These are phyloP conservation scores for Fusarium bactridioides DNA, from an alignment of 2,329 filamentous ascomycete species.

Conservation along the genomic window DNA sequence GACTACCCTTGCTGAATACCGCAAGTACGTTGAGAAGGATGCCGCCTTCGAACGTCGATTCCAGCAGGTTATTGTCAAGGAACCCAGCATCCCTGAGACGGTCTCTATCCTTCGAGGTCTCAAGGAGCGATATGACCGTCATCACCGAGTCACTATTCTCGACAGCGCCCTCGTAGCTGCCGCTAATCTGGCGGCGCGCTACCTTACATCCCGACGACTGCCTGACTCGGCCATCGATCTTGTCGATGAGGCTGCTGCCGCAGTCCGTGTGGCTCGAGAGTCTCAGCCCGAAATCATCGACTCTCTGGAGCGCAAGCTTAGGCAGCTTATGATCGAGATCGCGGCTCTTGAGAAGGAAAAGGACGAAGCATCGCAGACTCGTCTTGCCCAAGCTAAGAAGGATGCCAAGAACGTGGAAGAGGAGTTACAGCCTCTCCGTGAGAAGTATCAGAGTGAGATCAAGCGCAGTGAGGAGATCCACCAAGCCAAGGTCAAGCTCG, in stretches of 20 bases:
- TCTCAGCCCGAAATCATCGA: slow-evolving; percentile 97
- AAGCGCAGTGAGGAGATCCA: slow-evolving; percentile 90
- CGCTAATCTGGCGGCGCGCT: slow-evolving; percentile 90
- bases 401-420: slow-evolving; percentile 95
- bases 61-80: slow-evolving; percentile 97
- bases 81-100: slow-evolving; percentile 87
- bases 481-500: slow-evolving; percentile 93
- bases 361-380: slow-evolving; percentile 87
- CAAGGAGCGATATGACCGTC: slow-evolving; percentile 97
- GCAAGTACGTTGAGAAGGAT: slow-evolving; percentile 99
- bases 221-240: slow-evolving; percentile 97
- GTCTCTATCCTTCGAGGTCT: slow-evolving; percentile 97
- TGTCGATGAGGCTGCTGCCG: slow-evolving; percentile 94
- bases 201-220: slow-evolving; percentile 87
- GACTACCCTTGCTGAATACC: slow-evolving; percentile 92
- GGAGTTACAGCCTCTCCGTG: slow-evolving; percentile 87
- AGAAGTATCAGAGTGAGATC: slow-evolving; percentile 96
- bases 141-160: slow-evolving; percentile 96
- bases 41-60: slow-evolving; percentile 97
- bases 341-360: slow-evolving; percentile 93
- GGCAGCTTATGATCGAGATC: slow-evolving; percentile 96
- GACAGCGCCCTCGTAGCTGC: slow-evolving; percentile 92
- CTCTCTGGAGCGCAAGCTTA: slow-evolving; percentile 86
- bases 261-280: slow-evolving; percentile 94
- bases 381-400: slow-evolving; percentile 82